phyloP scores from a whole-genome alignment of 306 rosid genomes.

The Benincasa hispida region DNA sequence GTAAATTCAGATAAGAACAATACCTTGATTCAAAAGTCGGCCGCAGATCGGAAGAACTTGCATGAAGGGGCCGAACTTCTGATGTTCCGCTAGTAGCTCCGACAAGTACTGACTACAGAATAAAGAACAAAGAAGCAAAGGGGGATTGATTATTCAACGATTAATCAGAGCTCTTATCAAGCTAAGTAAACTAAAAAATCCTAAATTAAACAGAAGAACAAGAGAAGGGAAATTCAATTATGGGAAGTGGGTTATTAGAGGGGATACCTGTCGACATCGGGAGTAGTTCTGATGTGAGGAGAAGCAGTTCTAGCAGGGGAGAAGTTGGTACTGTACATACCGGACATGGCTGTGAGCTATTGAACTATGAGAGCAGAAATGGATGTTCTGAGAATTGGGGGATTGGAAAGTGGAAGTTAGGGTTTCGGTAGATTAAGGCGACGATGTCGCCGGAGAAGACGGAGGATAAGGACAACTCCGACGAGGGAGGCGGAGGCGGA shows the following conservation, averaged over 20 bases:
- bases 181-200: not conserved
- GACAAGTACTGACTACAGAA: slow-evolving; percentile 69
- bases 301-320: slow-evolving; percentile 96
- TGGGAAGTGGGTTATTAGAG: not conserved
- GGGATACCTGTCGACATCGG: slow-evolving; percentile 73
- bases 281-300: slow-evolving; percentile 76
- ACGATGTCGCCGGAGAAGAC: slow-evolving; percentile 1
- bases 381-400: not conserved
- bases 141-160: not conserved
- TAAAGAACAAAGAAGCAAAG: slow-evolving; percentile 22
- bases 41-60: slow-evolving; percentile 85
- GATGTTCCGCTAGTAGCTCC: slow-evolving; percentile 84
- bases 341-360: slow-evolving; percentile 50
- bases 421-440: not conserved
- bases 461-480: not conserved
- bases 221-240: not conserved
- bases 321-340: slow-evolving; percentile 85
- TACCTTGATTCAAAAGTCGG: slow-evolving; percentile 89
- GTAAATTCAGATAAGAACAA: not conserved
- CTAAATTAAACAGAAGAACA: not conserved
- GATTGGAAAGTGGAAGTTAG: not conserved
- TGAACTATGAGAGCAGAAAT: not conserved
- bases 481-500: not conserved
- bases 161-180: not conserved
- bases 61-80: slow-evolving; percentile 87